Percentiles rank a stretch among this genome's conserved stretches.
Conservation (phyloP, 208 protist species). For the Trypanosoma scelopori region DNA sequence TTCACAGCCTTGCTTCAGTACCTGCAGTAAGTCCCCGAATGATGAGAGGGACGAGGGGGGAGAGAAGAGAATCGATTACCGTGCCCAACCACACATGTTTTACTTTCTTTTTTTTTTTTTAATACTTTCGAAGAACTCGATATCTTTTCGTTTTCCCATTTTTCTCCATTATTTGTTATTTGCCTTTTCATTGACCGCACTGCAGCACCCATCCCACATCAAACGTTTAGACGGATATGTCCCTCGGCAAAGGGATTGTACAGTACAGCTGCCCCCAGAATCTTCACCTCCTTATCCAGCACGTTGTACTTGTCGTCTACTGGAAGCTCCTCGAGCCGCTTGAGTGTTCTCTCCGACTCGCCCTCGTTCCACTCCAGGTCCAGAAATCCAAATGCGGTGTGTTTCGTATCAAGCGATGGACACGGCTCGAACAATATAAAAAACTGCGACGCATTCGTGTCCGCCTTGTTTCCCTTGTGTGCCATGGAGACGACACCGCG, state of each 20-base stretch:
- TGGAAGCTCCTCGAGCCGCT: conserved; percentile 43
- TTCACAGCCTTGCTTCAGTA: conserved; percentile 11
- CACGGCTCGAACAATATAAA: conserved; percentile 74
- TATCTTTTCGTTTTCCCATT: no score
- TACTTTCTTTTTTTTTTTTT: no score
- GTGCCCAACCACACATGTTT: no score
- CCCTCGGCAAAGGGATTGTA: conserved; percentile 89
- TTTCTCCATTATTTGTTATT: not conserved
- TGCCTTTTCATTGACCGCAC: no score
- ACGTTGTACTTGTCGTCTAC: conserved; percentile 71
- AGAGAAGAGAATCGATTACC: not conserved
- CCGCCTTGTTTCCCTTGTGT: conserved; percentile 83
- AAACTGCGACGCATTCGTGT: conserved; percentile 92
- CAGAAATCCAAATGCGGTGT: conserved; percentile 96
- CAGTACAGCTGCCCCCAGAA: conserved; percentile 54
- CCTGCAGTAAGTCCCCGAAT: not conserved
- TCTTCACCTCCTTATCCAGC: conserved; percentile 36
- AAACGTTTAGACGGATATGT: conserved; percentile 29
- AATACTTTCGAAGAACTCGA: no score
- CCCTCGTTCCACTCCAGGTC: conserved; percentile 41
- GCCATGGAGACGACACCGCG: conserved; percentile 95
- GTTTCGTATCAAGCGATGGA: conserved; percentile 78
- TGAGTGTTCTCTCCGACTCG: conserved; percentile 53
- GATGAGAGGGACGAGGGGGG: no score
- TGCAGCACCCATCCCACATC: conserved; percentile 1